These are phyloP conservation scores for Cyberlindnera lachancei DNA, from an alignment of 805 yeast genomes.

Conservation along the genomic window DNA sequence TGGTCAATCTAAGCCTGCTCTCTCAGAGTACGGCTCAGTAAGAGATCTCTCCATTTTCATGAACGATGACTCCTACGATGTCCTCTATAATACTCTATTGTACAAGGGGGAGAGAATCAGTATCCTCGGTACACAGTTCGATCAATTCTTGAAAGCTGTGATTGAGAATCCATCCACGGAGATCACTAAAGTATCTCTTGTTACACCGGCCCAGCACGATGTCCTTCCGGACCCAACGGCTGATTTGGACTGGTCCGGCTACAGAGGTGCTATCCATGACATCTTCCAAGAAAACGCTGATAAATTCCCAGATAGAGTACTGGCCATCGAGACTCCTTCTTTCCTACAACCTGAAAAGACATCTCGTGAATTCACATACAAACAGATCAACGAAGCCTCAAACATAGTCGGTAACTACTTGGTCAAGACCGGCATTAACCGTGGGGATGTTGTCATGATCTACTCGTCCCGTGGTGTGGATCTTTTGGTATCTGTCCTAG, in stretches of 20 bases:
- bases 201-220: conserved; percentile 56
- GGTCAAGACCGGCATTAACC: conserved; percentile 67
- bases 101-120: conserved; percentile 64
- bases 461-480: conserved; percentile 98
- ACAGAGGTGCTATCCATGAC: conserved; percentile 94
- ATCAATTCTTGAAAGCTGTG: conserved; percentile 39
- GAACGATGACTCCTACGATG: conserved; percentile 29
- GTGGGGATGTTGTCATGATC: conserved; percentile 96
- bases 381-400: conserved; percentile 87
- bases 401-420: conserved; percentile 89
- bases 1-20: conserved; percentile 20
- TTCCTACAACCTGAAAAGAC: conserved; percentile 40
- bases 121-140: conserved; percentile 66
- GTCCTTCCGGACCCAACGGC: conserved; percentile 81
- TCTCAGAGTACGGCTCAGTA: conserved; percentile 39
- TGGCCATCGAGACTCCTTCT: conserved; percentile 89
- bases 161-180: conserved; percentile 28
- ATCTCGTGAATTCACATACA: conserved; percentile 73
- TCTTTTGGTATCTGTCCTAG: conserved; percentile 93
- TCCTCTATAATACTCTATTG: conserved; percentile 69
- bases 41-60: conserved; percentile 57
- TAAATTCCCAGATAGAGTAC: conserved; percentile 74
- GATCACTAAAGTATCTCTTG: conserved; percentile 57
- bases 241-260: conserved; percentile 85
- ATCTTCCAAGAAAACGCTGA: conserved; percentile 85